These are phyloP conservation scores for Solanum acaule DNA, from an alignment of 257 asterid species.

Conservation along the genomic window DNA sequence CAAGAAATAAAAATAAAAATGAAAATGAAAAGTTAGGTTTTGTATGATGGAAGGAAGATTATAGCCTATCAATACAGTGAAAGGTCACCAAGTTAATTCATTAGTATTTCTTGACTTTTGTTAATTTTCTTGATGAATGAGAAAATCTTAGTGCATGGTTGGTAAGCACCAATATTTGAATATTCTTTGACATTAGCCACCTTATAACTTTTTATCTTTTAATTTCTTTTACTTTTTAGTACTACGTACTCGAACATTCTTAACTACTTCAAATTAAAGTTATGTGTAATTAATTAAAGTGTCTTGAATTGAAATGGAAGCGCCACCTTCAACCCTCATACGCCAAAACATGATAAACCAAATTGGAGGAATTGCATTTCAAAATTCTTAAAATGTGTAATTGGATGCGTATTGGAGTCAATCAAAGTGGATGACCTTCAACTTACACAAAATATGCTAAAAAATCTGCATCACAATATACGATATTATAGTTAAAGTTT, in stretches of 20 bases:
- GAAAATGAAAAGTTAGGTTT: constrained; percentile 3
- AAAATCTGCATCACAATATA: not conserved
- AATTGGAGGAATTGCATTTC: not conserved
- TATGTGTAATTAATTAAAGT: not conserved
- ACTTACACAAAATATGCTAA: not conserved
- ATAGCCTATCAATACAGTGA: not conserved
- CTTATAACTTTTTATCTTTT: not conserved
- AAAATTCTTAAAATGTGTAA: not conserved
- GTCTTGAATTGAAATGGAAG: not conserved
- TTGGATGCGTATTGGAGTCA: not conserved
- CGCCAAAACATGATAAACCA: not conserved
- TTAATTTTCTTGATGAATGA: not conserved
- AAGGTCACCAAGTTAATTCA: not conserved
- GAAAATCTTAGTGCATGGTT: constrained; percentile 1
- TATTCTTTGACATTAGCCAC: not conserved
- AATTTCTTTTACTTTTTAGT: not conserved
- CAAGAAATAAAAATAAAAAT: not conserved
- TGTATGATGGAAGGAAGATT: not conserved
- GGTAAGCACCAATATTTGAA: not conserved
- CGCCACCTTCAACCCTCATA: not conserved
- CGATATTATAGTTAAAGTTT: not conserved
- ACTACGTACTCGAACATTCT: not conserved
- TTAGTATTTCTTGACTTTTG: not conserved
- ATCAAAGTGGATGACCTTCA: not conserved
- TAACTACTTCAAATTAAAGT: not conserved